Percentiles rank a stretch among this genome's conserved stretches.
phyloP scores from a whole-genome alignment of 352 stramenopile species.

The Peronosclerospora sorghi region DNA sequence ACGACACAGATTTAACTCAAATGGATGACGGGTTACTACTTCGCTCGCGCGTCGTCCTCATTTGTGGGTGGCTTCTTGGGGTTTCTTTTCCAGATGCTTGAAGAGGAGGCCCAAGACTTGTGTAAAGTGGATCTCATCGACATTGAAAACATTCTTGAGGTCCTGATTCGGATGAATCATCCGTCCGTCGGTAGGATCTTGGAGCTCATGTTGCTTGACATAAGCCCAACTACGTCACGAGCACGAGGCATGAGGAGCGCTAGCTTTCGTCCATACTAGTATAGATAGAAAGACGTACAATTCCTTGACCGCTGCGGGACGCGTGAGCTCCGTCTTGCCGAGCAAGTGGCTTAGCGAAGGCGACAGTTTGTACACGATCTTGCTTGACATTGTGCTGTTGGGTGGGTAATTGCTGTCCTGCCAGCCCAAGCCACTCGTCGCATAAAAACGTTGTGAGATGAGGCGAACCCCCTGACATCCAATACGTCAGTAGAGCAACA shows the following conservation, averaged over 20 bases:
- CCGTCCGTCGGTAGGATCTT: slow-evolving; percentile 58
- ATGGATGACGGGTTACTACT: too few species aligned
- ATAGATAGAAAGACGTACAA: slow-evolving; percentile 34
- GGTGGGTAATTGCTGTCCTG: too few species aligned
- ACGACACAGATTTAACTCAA: slow-evolving; percentile 43
- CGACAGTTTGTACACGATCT: slow-evolving; percentile 54
- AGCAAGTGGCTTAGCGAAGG: slow-evolving; percentile 43
- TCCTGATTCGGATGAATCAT: slow-evolving; percentile 56
- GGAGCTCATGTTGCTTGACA: slow-evolving; percentile 65
- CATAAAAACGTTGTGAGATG: too few species aligned
- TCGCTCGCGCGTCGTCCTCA: too few species aligned
- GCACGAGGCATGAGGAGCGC: neutral
- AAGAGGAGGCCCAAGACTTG: slow-evolving; percentile 60
- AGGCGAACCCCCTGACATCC: too few species aligned
- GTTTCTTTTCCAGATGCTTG: slow-evolving; percentile 51
- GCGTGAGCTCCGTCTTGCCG: slow-evolving; percentile 59
- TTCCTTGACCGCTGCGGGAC: slow-evolving; percentile 57
- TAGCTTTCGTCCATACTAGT: too few species aligned
- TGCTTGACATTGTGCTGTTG: slow-evolving; percentile 18
- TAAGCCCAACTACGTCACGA: slow-evolving; percentile 48
- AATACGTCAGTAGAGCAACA: too few species aligned
- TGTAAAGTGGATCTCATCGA: slow-evolving; percentile 63
- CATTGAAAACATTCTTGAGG: slow-evolving; percentile 53
- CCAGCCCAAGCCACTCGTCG: too few species aligned
- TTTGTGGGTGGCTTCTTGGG: slow-evolving; percentile 1